A percentile compares a stretch with the other conserved stretches of the same genome.
phyloP scores from a whole-genome alignment of 805 yeast species.

The Kodamaea lidongshanica region DNA sequence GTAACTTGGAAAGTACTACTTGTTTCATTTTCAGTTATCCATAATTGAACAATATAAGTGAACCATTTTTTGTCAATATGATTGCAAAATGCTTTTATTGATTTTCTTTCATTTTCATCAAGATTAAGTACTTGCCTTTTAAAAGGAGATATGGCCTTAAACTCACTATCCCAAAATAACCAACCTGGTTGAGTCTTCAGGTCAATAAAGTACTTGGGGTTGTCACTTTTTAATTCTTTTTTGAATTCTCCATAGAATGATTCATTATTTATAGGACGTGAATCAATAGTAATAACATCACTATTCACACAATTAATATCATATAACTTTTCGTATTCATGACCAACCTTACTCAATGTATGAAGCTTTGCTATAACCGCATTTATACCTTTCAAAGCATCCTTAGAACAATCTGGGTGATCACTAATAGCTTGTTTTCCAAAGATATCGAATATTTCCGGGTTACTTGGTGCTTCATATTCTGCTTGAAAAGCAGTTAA shows the following conservation, averaged over 20 bases:
- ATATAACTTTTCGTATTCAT: slow-evolving; percentile 42
- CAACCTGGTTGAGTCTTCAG: slow-evolving; percentile 56
- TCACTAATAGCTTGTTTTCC: slow-evolving; percentile 46
- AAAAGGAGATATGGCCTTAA: slow-evolving; percentile 37
- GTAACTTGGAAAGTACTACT: slow-evolving; percentile 60
- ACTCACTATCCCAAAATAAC: slow-evolving; percentile 63
- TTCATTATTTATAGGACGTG: slow-evolving; percentile 25
- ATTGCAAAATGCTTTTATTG: slow-evolving; percentile 40
- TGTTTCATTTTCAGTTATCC: slow-evolving; percentile 64
- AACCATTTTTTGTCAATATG: slow-evolving; percentile 55
- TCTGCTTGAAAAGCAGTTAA: slow-evolving; percentile 49
- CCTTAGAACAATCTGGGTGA: slow-evolving; percentile 62
- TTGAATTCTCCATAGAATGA: slow-evolving; percentile 40
- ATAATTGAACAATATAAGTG: slow-evolving; percentile 39
- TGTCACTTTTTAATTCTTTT: slow-evolving; percentile 45
- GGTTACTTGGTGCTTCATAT: slow-evolving; percentile 40
- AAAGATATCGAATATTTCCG: slow-evolving; percentile 38
- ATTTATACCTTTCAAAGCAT: slow-evolving; percentile 55
- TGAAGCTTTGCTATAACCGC: slow-evolving; percentile 40
- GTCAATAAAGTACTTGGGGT: slow-evolving; percentile 54
- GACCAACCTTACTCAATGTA: slow-evolving; percentile 39
- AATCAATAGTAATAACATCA: slow-evolving; percentile 38
- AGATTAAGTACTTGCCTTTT: slow-evolving; percentile 30
- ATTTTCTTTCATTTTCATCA: slow-evolving; percentile 34
- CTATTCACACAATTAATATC: slow-evolving; percentile 29